These are phyloP conservation scores for Diaporthe vaccinii DNA, from an alignment of 2,329 filamentous ascomycete genomes.

Conservation along the genomic window DNA sequence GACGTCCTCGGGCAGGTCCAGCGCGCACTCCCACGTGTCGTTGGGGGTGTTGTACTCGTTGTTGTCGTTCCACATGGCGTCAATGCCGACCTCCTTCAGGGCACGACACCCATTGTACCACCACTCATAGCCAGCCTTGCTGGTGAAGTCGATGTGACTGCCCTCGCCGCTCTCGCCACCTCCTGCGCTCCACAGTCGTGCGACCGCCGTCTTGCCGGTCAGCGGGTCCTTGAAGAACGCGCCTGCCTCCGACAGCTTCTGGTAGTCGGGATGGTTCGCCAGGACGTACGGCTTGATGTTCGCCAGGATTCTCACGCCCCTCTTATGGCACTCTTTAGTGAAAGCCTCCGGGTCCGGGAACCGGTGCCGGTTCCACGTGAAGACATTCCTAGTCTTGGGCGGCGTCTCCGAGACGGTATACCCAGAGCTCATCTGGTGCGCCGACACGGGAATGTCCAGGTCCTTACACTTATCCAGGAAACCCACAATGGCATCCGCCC, in stretches of 20 bases:
- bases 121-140: constrained; percentile 75
- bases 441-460: constrained; percentile 78
- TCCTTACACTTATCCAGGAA: constrained; percentile 73
- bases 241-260: constrained; percentile 68
- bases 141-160: constrained; percentile 81
- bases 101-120: constrained; percentile 78
- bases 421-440: constrained; percentile 80
- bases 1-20: constrained; percentile 57
- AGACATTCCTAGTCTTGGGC: constrained; percentile 78
- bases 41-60: constrained; percentile 79
- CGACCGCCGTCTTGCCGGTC: constrained; percentile 66
- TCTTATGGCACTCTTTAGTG: constrained; percentile 71
- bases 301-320: constrained; percentile 76
- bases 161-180: constrained; percentile 79
- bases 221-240: constrained; percentile 75
- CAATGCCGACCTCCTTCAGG: constrained; percentile 74
- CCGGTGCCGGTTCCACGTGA: constrained; percentile 78
- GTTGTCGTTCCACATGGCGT: constrained; percentile 85
- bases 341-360: constrained; percentile 78
- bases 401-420: constrained; percentile 77
- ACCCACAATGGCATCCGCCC: constrained; percentile 69
- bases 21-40: constrained; percentile 74
- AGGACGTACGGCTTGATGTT: constrained; percentile 83
- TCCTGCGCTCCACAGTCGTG: constrained; percentile 79
- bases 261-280: constrained; percentile 75